A percentile compares a stretch with the other conserved stretches of the same genome.
Evolutionary conservation across 1,284 basidiomycete genomes (phyloP).

Genomic region (Stygiomarasmius scandens): DNA sequence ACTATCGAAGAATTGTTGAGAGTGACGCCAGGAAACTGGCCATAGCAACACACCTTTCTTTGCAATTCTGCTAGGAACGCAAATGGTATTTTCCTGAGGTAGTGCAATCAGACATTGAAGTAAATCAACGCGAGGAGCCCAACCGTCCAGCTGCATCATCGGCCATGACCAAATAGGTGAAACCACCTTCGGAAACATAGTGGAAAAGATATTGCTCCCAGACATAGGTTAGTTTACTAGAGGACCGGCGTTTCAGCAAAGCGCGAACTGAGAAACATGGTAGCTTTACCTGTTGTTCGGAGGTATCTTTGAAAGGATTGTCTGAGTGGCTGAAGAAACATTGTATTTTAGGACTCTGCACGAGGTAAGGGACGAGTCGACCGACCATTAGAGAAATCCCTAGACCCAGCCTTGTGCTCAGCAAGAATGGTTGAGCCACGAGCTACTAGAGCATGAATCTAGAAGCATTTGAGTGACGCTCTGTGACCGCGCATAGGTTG

Average conservation of each 20-base stretch:
- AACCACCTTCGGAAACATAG: slow-evolving; percentile 87
- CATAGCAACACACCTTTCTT: slow-evolving; percentile 51
- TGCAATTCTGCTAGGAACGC: slow-evolving; percentile 90
- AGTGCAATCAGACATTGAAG: slow-evolving; percentile 13
- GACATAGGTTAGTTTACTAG: slow-evolving; percentile 90
- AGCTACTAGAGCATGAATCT: slow-evolving; percentile 91
- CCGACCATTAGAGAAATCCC: slow-evolving; percentile 85
- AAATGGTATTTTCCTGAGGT: slow-evolving; percentile 84
- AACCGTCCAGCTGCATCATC: slow-evolving; percentile 88
- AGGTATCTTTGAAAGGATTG: slow-evolving; percentile 93
- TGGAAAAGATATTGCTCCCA: slow-evolving; percentile 98
- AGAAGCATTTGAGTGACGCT: not conserved
- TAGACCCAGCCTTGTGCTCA: slow-evolving; percentile 78
- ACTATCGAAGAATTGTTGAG: slow-evolving; percentile 42
- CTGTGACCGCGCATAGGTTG: not conserved
- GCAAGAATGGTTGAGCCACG: slow-evolving; percentile 78
- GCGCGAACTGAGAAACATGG: not conserved
- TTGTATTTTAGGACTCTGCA: not conserved
- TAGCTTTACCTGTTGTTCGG: slow-evolving; percentile 78
- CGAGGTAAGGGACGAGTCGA: slow-evolving; percentile 5
- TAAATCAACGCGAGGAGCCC: slow-evolving; percentile 7
- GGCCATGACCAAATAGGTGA: slow-evolving; percentile 91
- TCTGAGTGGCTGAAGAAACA: slow-evolving; percentile 71
- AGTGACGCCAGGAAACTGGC: not conserved
- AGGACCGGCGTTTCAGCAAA: slow-evolving; percentile 6